A percentile compares a stretch with the other conserved stretches of the same genome.
These are phyloP conservation scores for Leishmania major DNA, from an alignment of 208 protist genomes.

Conservation along the genomic window DNA sequence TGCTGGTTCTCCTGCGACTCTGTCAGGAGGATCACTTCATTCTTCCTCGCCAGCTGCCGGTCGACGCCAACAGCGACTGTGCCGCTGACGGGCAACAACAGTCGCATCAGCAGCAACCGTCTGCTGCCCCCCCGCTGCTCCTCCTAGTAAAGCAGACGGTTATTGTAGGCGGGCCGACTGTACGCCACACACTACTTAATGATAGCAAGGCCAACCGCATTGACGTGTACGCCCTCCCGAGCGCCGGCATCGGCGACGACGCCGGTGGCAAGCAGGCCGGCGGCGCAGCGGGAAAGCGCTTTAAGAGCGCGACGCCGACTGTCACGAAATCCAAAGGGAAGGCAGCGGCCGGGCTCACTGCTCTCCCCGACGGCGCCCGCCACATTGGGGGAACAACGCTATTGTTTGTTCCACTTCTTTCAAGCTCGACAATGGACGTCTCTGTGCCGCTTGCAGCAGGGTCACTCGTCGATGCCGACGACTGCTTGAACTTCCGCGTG, in stretches of 20 bases:
- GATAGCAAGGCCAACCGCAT: slow-evolving; percentile 21
- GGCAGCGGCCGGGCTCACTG: neutral
- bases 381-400: slow-evolving; percentile 14
- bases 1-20: slow-evolving; percentile 26
- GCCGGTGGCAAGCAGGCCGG: slow-evolving; percentile 2
- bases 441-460: slow-evolving; percentile 11
- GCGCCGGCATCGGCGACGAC: neutral
- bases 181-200: slow-evolving; percentile 20
- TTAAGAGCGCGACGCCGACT: neutral
- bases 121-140: slow-evolving; percentile 26
- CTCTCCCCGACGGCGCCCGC: slow-evolving; percentile 19
- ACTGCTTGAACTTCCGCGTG: slow-evolving; percentile 22
- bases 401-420: slow-evolving; percentile 27
- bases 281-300: slow-evolving; percentile 2
- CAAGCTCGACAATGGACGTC: slow-evolving; percentile 16
- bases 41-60: slow-evolving; percentile 12
- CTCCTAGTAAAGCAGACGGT: slow-evolving; percentile 13
- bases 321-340: slow-evolving; percentile 20
- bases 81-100: neutral
- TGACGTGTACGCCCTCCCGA: slow-evolving; percentile 23
- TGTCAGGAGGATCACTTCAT: slow-evolving; percentile 23
- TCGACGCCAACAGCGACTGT: slow-evolving; percentile 22
- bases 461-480: neutral
- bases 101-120: neutral
- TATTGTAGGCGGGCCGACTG: slow-evolving; percentile 3